phyloP scores from a whole-genome alignment of 306 rosid genomes.

The Castanospermum australe region DNA sequence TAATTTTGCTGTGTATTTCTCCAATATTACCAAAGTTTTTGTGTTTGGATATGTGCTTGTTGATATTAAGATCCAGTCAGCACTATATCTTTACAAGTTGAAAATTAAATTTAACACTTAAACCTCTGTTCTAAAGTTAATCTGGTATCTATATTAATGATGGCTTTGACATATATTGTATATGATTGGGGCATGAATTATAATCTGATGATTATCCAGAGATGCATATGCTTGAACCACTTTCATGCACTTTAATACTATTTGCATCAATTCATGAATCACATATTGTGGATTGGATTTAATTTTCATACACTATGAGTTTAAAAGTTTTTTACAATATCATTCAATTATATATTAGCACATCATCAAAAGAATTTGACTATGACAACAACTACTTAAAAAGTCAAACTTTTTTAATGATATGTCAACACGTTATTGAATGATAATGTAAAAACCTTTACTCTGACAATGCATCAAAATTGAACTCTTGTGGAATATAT shows the following conservation, averaged over 20 bases:
- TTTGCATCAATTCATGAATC: not conserved
- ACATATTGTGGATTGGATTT: not conserved
- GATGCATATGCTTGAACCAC: not conserved
- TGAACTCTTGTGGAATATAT: not conserved
- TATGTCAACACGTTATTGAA: too few species aligned
- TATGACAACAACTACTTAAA: too few species aligned
- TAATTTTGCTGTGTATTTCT: not conserved
- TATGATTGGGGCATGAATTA: not conserved
- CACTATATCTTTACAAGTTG: not conserved
- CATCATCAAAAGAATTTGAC: too few species aligned
- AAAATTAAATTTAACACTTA: not conserved
- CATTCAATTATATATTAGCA: too few species aligned
- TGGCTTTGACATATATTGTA: not conserved
- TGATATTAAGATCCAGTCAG: slow-evolving; percentile 9
- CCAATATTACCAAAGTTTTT: not conserved
- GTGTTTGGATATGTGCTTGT: not conserved
- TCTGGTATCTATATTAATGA: not conserved
- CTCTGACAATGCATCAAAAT: too few species aligned
- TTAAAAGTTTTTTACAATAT: too few species aligned
- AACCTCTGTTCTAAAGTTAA: not conserved
- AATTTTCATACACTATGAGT: too few species aligned
- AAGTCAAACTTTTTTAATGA: too few species aligned
- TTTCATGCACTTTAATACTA: not conserved
- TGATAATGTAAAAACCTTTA: too few species aligned
- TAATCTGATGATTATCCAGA: not conserved